Evolutionary conservation across 1,284 basidiomycete genomes (phyloP), one percentile per base, ranked within the genome.

Genomic region (Leucoagaricus sp.): DNA sequence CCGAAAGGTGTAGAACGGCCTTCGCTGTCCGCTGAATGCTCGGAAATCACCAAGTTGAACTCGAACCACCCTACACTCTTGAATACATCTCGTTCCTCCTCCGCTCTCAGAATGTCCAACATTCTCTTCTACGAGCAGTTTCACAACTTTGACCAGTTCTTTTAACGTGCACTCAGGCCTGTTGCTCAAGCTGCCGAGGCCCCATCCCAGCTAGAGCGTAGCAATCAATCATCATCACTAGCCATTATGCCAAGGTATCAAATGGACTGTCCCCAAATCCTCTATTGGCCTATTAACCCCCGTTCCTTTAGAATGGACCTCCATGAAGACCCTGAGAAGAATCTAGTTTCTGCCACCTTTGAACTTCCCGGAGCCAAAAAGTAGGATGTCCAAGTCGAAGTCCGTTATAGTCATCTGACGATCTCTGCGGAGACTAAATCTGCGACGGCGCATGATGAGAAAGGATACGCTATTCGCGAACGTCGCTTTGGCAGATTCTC

Each of bases 121-220:
- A 19, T 54, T 21, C 49, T 54, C 44, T 58, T 58, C 47, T 58
- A 54, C 57, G 52, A 58, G 46, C 57, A 51, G n/a, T 58, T 54
- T 52, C 54, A 46, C 44, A 40, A 52, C 25, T 8, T 49, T 10
- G 52, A 58, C 38, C 58, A 46, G 17, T 17, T 55, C 45, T 31
- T 54, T 33, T 33, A 51, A 7, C 40, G 46, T 26, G 17, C 34
- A 1, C 15, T 55, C 10, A 31, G 28, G 4, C 29, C 38, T 25
- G 23, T 13, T 33, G 31, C 13, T 33, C 7, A 41, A 29, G 26
- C 28, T 28, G 21, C 33, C 3, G 8, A 13, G 25, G 33, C 25
- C 9, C 15, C 54, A 15, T 28, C 26, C n/a, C 55, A 52, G 25
- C 8, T 46, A 29, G 40, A 51, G 21, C 49, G 49, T 33, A 4